A percentile compares a stretch with the other conserved stretches of the same genome.
These are phyloP conservation scores for Mycotypha africana DNA, from an alignment of 371 early-diverging fungal genomes.

Conservation along the genomic window DNA sequence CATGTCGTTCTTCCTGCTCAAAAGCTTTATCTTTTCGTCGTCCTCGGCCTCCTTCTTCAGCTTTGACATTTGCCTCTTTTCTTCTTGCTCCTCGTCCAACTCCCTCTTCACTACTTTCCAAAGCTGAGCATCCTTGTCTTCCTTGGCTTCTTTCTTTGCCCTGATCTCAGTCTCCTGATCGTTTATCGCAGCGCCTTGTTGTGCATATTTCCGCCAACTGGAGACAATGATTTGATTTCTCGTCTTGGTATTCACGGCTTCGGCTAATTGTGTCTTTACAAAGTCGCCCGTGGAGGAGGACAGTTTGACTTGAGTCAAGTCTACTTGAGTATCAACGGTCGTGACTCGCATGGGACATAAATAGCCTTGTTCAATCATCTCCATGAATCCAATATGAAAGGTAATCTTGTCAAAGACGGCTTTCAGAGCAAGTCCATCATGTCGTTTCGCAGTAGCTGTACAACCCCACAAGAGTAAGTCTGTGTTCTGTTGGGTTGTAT, in stretches of 20 bases:
- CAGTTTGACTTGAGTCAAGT: slow-evolving; percentile 46
- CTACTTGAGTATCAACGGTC: slow-evolving; percentile 57
- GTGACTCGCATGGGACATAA: slow-evolving; percentile 54
- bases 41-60: too few relatives aligned
- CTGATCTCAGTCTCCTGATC: too few relatives aligned
- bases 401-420: slow-evolving; percentile 74
- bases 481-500: too few relatives aligned
- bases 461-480: slow-evolving; percentile 93
- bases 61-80: too few relatives aligned
- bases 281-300: slow-evolving; percentile 70
- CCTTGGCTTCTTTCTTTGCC: too few relatives aligned
- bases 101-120: too few relatives aligned
- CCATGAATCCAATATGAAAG: slow-evolving; percentile 67
- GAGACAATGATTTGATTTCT: slow-evolving; percentile 69
- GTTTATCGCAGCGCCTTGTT: too few relatives aligned
- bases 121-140: too few relatives aligned
- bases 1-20: too few relatives aligned
- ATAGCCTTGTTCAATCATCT: slow-evolving; percentile 71
- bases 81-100: slow-evolving; percentile 1
- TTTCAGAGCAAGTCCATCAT: slow-evolving; percentile 72
- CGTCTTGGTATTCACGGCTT: slow-evolving; percentile 53
- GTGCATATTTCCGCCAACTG: slow-evolving; percentile 55
- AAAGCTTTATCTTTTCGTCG: too few relatives aligned
- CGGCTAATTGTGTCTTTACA: slow-evolving; percentile 44
- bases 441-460: slow-evolving; percentile 84